Base-by-base conservation (phyloP, 2,329 filamentous ascomycete species). In the Nigrospora osmanthi region DNA sequence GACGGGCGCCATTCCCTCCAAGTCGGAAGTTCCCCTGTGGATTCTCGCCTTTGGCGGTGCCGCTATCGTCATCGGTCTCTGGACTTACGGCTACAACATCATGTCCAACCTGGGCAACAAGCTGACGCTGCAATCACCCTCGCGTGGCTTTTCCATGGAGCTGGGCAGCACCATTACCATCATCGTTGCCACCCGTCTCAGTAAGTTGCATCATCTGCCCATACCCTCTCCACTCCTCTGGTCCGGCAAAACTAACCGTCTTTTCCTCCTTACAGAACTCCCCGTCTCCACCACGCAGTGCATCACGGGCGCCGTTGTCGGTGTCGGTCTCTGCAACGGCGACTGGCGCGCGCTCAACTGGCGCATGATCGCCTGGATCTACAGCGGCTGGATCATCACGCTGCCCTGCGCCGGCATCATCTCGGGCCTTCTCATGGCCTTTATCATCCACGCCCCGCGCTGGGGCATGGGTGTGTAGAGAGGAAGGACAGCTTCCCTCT, bases 261-360 rank as follows among this genome's bases (percentile, higher is more conserved):
- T 23, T 4, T 6, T 15, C n/a, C 23, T 9, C 5, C 36, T 4
- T 4, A 38, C 37, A 69, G 69, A 73, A 44, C 72, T 84, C 2
- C 80, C 80, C 2, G 71, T 84, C 31, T 82, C 78, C 2, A 84
- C 80, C 1, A 81, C 80, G 0, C 79, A 82, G 64, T 83, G 80
- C 59, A 80, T 81, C 54, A 78, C 73, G 36, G 78, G 78, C 39
- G 73, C 78, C 36, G 81, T 77, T 16, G 78, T 82, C 38, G 78
- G 78, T 48, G 78, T 82, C 41, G 79, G 77, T 47, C 70, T 82
- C 15, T 80, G 76, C 63, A 78, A 76, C 39, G 78, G 78, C 23
- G 72, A 71, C 38, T 73, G 70, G 67, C 69, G 71, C 40, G 72
- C 76, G 28, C 76, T 82, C 54, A 83, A 82, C 65, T 83, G 76